phyloP scores from a whole-genome alignment of 371 early-diverging fungal species.

The Amoeboaphelidium protococcarum region DNA sequence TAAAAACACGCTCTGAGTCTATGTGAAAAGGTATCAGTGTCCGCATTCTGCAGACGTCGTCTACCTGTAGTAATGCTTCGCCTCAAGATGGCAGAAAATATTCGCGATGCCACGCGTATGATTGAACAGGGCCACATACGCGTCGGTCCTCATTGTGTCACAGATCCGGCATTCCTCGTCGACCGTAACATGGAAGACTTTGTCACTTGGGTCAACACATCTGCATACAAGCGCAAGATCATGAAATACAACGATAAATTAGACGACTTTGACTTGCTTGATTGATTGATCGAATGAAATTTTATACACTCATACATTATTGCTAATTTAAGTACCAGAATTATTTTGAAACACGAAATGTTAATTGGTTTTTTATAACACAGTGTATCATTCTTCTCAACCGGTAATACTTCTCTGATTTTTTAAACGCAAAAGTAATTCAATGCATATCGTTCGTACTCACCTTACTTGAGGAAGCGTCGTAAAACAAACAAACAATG shows the following conservation, averaged over 20 bases:
- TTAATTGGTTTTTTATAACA: too few relatives aligned
- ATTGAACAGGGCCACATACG: constrained; percentile 95
- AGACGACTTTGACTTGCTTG: constrained; percentile 11
- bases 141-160: constrained; percentile 73
- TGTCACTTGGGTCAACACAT: constrained; percentile 94
- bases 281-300: too few relatives aligned
- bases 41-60: constrained; percentile 73
- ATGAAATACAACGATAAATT: constrained; percentile 27
- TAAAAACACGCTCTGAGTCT: constrained; percentile 59
- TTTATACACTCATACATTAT: too few relatives aligned
- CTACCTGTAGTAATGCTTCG: constrained; percentile 83
- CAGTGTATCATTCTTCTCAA: too few relatives aligned
- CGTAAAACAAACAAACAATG: too few relatives aligned
- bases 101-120: constrained; percentile 73
- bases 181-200: constrained; percentile 87
- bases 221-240: constrained; percentile 94
- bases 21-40: constrained; percentile 67
- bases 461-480: too few relatives aligned
- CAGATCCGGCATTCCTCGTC: constrained; percentile 76
- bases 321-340: too few relatives aligned
- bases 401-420: too few relatives aligned
- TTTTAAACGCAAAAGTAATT: too few relatives aligned
- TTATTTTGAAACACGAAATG: too few relatives aligned
- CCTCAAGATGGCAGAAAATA: constrained; percentile 86
- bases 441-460: too few relatives aligned